Evolutionary conservation across 306 rosid genomes (phyloP), one percentile per base, ranked within the genome.

Genomic region (Dalbergia cochinchinensis): DNA sequence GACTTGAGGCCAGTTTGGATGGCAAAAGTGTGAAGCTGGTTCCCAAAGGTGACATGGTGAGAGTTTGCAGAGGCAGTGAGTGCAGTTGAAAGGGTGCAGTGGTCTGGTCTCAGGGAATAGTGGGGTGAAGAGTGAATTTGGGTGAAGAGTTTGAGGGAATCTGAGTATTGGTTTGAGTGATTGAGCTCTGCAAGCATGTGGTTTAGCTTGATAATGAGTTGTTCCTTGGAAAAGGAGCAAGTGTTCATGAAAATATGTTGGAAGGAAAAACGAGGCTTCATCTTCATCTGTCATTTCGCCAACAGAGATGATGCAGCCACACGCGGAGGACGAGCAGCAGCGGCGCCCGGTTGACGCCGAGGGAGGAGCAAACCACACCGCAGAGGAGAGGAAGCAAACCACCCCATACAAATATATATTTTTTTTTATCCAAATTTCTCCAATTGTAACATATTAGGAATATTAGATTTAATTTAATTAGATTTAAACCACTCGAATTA

Each of bases 51-150:
- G 53, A 74, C 42, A 13, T 75, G 54, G 14, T 79, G 83, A 11
- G 61, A 33, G 45, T 78, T 85, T 14, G 94, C 84, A 45, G 87
- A 73, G 83, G 91, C 91, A 1, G 91, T 85, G 53, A 91, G 51
- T 68, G 85, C 87, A 0, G 91, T 71, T 68, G 98, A 93, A 62
- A 93, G 85, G 66, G 91, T 87, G 83, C 83, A 90, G 73, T 90
- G 93, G 73, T 93, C 98, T 3, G 93, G 91, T 60, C 70, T 83
- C 22, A 76, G 74, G 44, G 50, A 61, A 15, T 16, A 6, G 41
- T 4, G 7, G 41, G 41, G 79, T 0, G 90, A 85, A 6, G 94
- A 88, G 77, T 91, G 89, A 69, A 86, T 88, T 74, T 79, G 77
- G 57, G 58, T 53, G 69, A 88, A 91, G 37, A 91, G 85, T 42